Percentiles rank a stretch among this genome's conserved stretches.
phyloP scores from a whole-genome alignment of 2,329 filamentous ascomycete genomes.

The Diaporthe australafricana region DNA sequence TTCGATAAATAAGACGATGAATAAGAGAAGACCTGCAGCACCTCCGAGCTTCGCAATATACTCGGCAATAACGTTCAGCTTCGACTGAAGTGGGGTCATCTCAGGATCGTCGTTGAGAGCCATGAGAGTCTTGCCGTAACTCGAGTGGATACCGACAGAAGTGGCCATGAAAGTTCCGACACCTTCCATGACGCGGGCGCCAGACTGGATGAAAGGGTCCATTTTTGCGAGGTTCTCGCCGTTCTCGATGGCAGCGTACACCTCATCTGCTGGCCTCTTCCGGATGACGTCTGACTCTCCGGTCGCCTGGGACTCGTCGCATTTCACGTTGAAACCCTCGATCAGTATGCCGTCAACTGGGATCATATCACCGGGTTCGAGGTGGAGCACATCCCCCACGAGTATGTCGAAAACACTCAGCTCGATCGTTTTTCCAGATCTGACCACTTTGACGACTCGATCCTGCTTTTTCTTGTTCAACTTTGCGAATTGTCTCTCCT shows the following conservation, averaged over 20 bases:
- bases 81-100: conserved; percentile 81
- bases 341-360: conserved; percentile 81
- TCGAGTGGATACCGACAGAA: conserved; percentile 78
- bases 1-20: conserved; percentile 87
- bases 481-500: conserved; percentile 83
- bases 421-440: conserved; percentile 77
- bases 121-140: conserved; percentile 81
- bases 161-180: conserved; percentile 81
- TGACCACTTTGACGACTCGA: conserved; percentile 76
- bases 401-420: conserved; percentile 77
- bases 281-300: conserved; percentile 82
- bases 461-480: conserved; percentile 85
- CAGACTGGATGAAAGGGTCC: conserved; percentile 89
- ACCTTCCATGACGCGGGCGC: conserved; percentile 80
- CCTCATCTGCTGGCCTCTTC: conserved; percentile 75
- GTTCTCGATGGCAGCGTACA: conserved; percentile 76
- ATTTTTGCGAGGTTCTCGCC: conserved; percentile 76
- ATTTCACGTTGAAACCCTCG: conserved; percentile 79
- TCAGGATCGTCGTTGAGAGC: conserved; percentile 79
- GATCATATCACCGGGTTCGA: conserved; percentile 81
- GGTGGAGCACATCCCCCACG: conserved; percentile 76
- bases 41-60: conserved; percentile 84
- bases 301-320: conserved; percentile 83
- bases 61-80: conserved; percentile 79
- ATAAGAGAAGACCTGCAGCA: conserved; percentile 81